Base-by-base conservation (phyloP, 352 stramenopile genomes). In the Pelagophyceae sp. region DNA sequence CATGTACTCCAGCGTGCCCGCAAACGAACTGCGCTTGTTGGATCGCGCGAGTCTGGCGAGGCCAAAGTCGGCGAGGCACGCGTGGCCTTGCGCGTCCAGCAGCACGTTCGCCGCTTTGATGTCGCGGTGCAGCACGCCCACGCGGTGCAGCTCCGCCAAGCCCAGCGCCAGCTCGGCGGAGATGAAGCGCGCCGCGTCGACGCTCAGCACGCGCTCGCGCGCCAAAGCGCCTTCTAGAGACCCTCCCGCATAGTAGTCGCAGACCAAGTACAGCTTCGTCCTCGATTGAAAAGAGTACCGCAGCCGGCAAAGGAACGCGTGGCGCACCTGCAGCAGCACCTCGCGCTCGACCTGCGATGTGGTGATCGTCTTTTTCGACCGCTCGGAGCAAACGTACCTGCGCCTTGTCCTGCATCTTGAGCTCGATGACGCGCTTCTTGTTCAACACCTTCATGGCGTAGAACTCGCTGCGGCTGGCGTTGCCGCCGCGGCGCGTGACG, bases 1-100 rank as follows among this genome's bases (percentile, higher is more conserved):
- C 61, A 71, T 71, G 61, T 71, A 71, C 29, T 71, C 61, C 3
- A 71, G 61, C 61, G 61, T 71, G 2, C 61, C 61, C 29, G 61
- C 61, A n/a, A 71, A 71, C n/a, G 61, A 71, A 1, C 11, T 1
- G n/a, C 25, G 61, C 54, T 2, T 2, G 54, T n/a, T n/a, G 54
- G 6, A 15, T 2, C 54, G 54, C 54, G 6, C 54, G 54, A 63
- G 54, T 2, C 11, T 35, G n/a, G 61, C 61, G 31, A 71, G 61
- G 2, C 61, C 61, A n/a, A 32, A 71, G 61, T 71, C 61, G 19
- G 61, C 61, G 31, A 71, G 61, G 61, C n/a, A 40, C 3, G 19
- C 17, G 61, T 71, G 61, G 29, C 61, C 61, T 2, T 40, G 5
- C 11, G 33, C 6, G 61, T 71, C 61, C 33, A 71, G 27, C 29